Evolutionary conservation across 768 basidiomycete genomes (phyloP).

Genomic region (Hericium coralloides): DNA sequence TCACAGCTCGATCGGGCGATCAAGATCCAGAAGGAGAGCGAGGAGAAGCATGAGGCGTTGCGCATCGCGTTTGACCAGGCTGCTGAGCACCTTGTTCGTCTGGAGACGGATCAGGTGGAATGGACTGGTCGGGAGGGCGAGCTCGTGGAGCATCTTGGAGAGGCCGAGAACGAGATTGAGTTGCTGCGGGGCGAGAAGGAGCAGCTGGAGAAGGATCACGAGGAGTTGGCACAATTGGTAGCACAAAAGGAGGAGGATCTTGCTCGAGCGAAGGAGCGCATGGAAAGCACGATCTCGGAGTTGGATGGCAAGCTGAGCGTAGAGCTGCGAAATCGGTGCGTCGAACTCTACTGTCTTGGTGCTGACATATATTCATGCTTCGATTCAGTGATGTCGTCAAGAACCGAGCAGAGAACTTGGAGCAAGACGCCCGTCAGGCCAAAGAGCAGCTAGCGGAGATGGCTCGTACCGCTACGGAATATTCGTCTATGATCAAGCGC

Average conservation of each 20-base stretch:
- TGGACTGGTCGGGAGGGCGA: constrained; percentile 60
- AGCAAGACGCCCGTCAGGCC: constrained; percentile 58
- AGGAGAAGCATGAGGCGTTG: constrained; percentile 68
- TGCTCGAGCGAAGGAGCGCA: constrained; percentile 61
- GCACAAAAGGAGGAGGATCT: constrained; percentile 77
- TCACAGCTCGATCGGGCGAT: constrained; percentile 79
- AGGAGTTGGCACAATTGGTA: constrained; percentile 62
- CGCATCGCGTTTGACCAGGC: constrained; percentile 74
- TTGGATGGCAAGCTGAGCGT: constrained; percentile 61
- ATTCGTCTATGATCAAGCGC: constrained; percentile 63
- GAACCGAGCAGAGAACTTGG: constrained; percentile 49
- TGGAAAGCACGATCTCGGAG: constrained; percentile 54
- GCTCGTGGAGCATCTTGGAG: constrained; percentile 46
- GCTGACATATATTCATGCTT: background rate
- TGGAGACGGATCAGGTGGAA: constrained; percentile 69
- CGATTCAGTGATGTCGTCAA: constrained; percentile 51
- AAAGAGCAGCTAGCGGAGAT: constrained; percentile 75
- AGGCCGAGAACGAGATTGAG: constrained; percentile 51
- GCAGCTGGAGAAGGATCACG: constrained; percentile 52
- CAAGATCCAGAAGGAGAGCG: constrained; percentile 66
- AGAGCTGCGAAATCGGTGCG: constrained; percentile 60
- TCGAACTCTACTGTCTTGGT: constrained; percentile 5
- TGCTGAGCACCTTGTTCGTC: constrained; percentile 72
- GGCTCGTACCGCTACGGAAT: constrained; percentile 67
- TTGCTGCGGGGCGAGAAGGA: constrained; percentile 49